Conservation (phyloP, 305 asterid species). For the Fraxinus albicans region DNA sequence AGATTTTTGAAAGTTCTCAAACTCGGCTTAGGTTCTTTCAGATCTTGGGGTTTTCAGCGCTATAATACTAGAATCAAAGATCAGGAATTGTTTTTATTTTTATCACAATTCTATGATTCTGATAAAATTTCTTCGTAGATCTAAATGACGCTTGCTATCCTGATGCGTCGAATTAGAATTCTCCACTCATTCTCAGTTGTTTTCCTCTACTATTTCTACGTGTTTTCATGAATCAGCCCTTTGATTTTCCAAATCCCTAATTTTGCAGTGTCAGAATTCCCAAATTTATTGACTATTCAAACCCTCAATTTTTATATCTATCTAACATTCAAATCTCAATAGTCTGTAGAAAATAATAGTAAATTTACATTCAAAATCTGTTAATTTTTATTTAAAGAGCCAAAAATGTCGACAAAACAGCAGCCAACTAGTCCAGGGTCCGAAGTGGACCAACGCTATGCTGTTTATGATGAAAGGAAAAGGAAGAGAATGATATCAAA, state of each 20-base stretch:
- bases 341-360: background rate
- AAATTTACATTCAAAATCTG: background rate
- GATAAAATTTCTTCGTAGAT: constrained; percentile 3
- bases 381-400: background rate
- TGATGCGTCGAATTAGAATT: constrained; percentile 45
- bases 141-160: constrained; percentile 30
- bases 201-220: constrained; percentile 54
- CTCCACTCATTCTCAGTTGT: constrained; percentile 64
- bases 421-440: constrained; percentile 33
- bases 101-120: background rate
- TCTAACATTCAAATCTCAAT: background rate
- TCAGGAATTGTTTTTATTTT: background rate
- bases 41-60: background rate
- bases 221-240: constrained; percentile 45
- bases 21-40: background rate
- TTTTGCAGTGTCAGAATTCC: background rate
- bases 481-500: constrained; percentile 55
- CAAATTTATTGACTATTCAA: background rate
- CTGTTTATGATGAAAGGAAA: constrained; percentile 41
- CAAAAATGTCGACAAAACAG: constrained; percentile 35
- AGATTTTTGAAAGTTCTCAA: constrained; percentile 14
- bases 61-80: background rate
- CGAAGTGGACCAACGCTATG: constrained; percentile 29
- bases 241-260: background rate
- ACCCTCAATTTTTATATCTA: background rate